A percentile compares a stretch with the other conserved stretches of the same genome.
Conservation (phyloP, 2,329 filamentous ascomycete species). For the Fusarium oligoseptatum region DNA sequence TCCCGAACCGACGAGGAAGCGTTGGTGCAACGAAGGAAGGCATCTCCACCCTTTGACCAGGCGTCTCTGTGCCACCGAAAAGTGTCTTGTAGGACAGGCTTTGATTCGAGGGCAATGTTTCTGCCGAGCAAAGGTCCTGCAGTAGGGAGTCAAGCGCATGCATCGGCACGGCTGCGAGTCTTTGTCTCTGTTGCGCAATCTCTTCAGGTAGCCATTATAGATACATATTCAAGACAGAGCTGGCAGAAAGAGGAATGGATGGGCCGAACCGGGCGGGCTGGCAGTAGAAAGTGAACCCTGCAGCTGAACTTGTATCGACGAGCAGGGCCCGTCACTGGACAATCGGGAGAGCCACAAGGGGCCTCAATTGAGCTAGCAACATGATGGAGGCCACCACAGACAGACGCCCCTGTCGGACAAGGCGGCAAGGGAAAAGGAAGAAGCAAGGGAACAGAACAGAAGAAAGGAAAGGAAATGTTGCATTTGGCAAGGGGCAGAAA, state of each 20-base stretch:
- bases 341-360: constrained; percentile 6
- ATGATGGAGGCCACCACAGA: neutral
- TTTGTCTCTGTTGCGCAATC: neutral
- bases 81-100: neutral
- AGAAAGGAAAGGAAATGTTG: neutral
- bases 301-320: neutral
- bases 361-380: constrained; percentile 8
- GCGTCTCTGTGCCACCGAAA: neutral
- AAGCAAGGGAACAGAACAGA: neutral
- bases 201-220: neutral
- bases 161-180: neutral
- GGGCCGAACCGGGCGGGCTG: constrained; percentile 5
- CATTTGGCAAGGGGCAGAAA: neutral
- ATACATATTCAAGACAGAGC: neutral
- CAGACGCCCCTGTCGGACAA: neutral
- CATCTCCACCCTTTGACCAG: constrained; percentile 16
- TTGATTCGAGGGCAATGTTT: neutral
- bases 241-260: constrained; percentile 7
- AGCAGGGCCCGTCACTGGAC: neutral
- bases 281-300: neutral
- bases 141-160: constrained; percentile 3
- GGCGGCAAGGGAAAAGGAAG: neutral
- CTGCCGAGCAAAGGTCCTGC: constrained; percentile 6
- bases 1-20: constrained; percentile 24
- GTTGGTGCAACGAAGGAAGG: constrained; percentile 4